Base-by-base conservation (phyloP, 495 filamentous ascomycete species). In the Penicillium paradoxum region DNA sequence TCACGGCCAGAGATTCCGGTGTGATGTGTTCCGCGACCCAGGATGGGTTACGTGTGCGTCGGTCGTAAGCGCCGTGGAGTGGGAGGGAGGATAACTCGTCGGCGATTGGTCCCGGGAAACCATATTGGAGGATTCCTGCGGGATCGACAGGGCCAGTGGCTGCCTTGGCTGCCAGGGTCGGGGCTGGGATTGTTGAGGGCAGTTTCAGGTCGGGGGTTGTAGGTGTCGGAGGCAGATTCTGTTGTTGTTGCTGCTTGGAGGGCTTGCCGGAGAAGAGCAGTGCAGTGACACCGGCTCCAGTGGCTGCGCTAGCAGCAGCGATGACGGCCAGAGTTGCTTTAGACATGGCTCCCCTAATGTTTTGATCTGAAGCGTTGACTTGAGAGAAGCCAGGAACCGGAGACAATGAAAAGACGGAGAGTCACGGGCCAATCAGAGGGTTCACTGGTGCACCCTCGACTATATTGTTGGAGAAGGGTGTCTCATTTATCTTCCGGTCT, bases 11-110 rank as follows among this genome's bases (percentile, higher is more conserved):
- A 0, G 92, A 97, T 21, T 79, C 78, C n/a, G 90, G 85, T 0
- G 93, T 98, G 71, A 98, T 96, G 77, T 98, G 93, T 73, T 98
- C 93, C 48, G 85, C 91, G 7, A 97, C 93, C 93, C 93, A 98
- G 65, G 84, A 71, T 2, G 93, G 93, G 66, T 97, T 98, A 59
- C 90, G 86, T 46, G 85, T 88, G 51, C 91, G 88, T 9, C 93
- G 88, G 70, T 98, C 91, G 76, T 84, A 98, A 61, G 87, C 84
- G 24, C 90, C 95, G 55, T 90, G 78, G 32, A 96, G 79, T 21
- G 88, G 84, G 3, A 79, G 67, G 13, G 88, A 81, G 33, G 82
- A 78, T 36, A 89, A 85, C 49, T 95, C 80, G 70, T 98, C 93
- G 60, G 83, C 79, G 25, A 92, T 70, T 29, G 93, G 95, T 50